A percentile compares a stretch with the other conserved stretches of the same genome.
phyloP scores from a whole-genome alignment of 169 alveolate genomes.

The Eimeria necatrix region DNA sequence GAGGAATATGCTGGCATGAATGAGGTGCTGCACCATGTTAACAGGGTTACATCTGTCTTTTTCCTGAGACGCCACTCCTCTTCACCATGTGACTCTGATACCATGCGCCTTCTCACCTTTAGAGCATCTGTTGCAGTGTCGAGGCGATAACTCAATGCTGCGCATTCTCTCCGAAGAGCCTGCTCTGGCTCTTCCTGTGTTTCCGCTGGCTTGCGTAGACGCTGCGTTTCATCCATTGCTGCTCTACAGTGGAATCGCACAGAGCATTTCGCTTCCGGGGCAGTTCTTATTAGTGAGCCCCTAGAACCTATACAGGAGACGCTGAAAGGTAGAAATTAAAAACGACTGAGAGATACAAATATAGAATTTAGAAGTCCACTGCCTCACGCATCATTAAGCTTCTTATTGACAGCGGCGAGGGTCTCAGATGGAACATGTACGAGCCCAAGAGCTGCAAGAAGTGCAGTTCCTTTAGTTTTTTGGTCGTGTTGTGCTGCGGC shows the following conservation, averaged over 20 bases:
- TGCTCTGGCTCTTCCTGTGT: slow-evolving; percentile 62
- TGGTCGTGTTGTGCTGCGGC: slow-evolving; percentile 56
- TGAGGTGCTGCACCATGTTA: too few relatives aligned
- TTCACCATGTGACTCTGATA: too few relatives aligned
- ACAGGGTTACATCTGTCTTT: too few relatives aligned
- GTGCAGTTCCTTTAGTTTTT: slow-evolving; percentile 23
- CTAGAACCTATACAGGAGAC: too few relatives aligned
- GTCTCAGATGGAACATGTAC: slow-evolving; percentile 41
- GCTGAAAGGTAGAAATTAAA: too few relatives aligned
- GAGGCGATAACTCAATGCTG: slow-evolving; percentile 40
- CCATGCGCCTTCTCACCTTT: slow-evolving; percentile 15
- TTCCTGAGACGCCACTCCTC: too few relatives aligned
- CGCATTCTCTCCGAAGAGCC: slow-evolving; percentile 54
- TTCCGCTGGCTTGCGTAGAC: not conserved
- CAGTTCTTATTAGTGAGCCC: too few relatives aligned
- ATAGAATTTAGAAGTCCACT: not conserved
- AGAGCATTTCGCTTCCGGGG: not conserved
- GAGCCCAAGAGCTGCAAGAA: slow-evolving; percentile 49
- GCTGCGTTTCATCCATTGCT: slow-evolving; percentile 1
- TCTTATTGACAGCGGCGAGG: slow-evolving; percentile 11
- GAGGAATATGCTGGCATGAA: too few relatives aligned
- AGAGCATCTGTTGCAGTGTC: slow-evolving; percentile 16
- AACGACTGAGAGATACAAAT: not conserved
- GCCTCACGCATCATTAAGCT: slow-evolving; percentile 63
- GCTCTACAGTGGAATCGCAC: not conserved